Base-by-base conservation (phyloP, 2,329 filamentous ascomycete species). In the Penicillium sp. region DNA sequence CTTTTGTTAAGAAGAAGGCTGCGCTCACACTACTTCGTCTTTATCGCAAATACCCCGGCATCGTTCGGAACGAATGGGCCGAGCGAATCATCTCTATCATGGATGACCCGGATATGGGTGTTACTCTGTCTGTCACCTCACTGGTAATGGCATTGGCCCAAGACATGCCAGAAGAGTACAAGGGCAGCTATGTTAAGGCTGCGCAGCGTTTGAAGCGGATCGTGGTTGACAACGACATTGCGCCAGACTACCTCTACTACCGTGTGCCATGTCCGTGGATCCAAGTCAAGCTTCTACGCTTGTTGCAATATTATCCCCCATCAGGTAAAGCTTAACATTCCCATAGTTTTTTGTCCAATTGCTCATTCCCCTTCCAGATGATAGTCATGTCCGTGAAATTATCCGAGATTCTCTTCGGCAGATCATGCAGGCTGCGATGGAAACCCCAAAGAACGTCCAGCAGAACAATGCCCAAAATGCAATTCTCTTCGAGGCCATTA, bases 201-300 rank as follows among this genome's bases (percentile, higher is more conserved):
- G 93, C 93, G 0, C 90, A 91, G 60, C 84, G 92, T 55, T 76
- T 99, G 67, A 96, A 96, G 79, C 88, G 90, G 64, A 90, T 98
- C 64, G 83, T 97, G 16, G 87, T 98, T 26, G 93, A 98, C 65
- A 89, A 89, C 62, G 93, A 99, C 66, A 95, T 91, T 69, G 86
- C 91, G 0, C 84, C 87, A 55, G 95, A 98, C 72, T 99, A 99
- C 72, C 85, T 97, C 26, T 99, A 99, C 79, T 99, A 99, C 82
- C 97, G 97, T 71, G 95, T 99, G n/a, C 95, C 95, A 1, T 99
- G 95, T 71, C 95, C 95, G 3, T 99, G 95, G 95, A 87, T 99
- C 56, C 93, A 98, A 76, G 90, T 98, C 69, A 99, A 99, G 78
- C 83, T 99, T 19, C 78, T 99, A 64, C 87, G 93, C 60, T 78